Evolutionary conservation across 2,329 filamentous ascomycete genomes (phyloP).

Genomic region (Colletotrichum navitas): DNA sequence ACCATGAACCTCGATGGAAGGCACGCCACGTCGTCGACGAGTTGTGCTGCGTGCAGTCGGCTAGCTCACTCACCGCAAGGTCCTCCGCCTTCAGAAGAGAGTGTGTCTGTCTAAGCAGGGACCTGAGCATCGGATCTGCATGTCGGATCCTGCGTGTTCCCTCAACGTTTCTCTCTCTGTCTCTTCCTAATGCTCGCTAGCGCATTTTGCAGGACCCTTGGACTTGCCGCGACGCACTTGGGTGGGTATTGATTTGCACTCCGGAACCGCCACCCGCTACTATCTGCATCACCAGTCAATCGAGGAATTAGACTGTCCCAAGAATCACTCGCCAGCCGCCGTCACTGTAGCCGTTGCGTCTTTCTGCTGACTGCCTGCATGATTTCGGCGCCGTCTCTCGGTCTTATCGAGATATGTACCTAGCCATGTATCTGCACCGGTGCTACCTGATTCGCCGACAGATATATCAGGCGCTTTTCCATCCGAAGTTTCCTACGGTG

Average conservation of each 20-base stretch:
- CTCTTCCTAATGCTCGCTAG: constrained; percentile 20
- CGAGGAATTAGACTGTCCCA: constrained; percentile 1
- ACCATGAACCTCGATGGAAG: neutral
- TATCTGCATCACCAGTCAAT: neutral
- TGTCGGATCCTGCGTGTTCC: constrained; percentile 15
- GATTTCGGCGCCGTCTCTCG: constrained; percentile 10
- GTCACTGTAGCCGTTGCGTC: constrained; percentile 18
- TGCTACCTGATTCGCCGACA: constrained; percentile 13
- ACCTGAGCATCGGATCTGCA: constrained; percentile 26
- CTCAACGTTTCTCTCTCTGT: neutral
- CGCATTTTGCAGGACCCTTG: constrained; percentile 29
- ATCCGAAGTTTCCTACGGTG: constrained; percentile 20
- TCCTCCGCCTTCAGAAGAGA: constrained; percentile 13
- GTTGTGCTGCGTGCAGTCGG: neutral
- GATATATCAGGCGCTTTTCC: constrained; percentile 14
- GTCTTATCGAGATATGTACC: neutral
- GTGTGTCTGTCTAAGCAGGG: constrained; percentile 26
- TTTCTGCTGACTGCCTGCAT: constrained; percentile 24
- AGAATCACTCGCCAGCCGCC: constrained; percentile 11
- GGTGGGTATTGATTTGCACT: neutral
- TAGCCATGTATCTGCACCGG: neutral
- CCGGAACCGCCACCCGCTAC: constrained; percentile 25
- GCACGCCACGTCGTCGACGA: neutral
- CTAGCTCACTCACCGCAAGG: constrained; percentile 31
- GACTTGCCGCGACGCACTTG: constrained; percentile 20